Evolutionary conservation across 2,329 filamentous ascomycete species (phyloP).

Genomic region (Dichotomopilus funicola): DNA sequence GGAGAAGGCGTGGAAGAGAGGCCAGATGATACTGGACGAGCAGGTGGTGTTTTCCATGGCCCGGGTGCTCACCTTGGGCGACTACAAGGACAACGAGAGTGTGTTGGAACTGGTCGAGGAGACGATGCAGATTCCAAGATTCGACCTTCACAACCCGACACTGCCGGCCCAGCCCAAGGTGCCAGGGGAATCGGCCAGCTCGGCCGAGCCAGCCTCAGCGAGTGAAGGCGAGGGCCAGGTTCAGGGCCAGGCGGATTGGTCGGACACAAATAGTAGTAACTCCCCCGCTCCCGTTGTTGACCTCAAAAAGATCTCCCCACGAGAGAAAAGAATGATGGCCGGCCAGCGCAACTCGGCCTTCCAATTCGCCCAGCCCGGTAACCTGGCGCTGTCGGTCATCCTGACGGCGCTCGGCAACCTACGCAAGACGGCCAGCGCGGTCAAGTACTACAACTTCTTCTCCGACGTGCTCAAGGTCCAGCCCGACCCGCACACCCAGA

Average conservation of each 20-base stretch:
- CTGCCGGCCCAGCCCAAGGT: not conserved
- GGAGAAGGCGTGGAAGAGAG: constrained; percentile 66
- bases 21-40: constrained; percentile 68
- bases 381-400: constrained; percentile 61
- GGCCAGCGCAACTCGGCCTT: not conserved
- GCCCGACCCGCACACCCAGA: constrained; percentile 68
- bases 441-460: constrained; percentile 71
- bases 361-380: constrained; percentile 39
- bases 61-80: constrained; percentile 62
- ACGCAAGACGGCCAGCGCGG: constrained; percentile 54
- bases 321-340: too few species aligned
- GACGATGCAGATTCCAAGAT: constrained; percentile 67
- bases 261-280: too few species aligned
- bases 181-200: not conserved
- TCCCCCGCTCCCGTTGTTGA: too few species aligned
- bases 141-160: constrained; percentile 31
- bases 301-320: too few species aligned
- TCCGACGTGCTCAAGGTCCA: constrained; percentile 53
- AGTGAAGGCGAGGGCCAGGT: constrained; percentile 9
- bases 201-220: too few species aligned
- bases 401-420: constrained; percentile 57
- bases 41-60: constrained; percentile 76
- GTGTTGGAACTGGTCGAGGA: constrained; percentile 72
- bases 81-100: constrained; percentile 59
- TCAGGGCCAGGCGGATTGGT: not conserved